Evolutionary conservation across 352 stramenopile species (phyloP).

Genomic region (Pythium sp.): DNA sequence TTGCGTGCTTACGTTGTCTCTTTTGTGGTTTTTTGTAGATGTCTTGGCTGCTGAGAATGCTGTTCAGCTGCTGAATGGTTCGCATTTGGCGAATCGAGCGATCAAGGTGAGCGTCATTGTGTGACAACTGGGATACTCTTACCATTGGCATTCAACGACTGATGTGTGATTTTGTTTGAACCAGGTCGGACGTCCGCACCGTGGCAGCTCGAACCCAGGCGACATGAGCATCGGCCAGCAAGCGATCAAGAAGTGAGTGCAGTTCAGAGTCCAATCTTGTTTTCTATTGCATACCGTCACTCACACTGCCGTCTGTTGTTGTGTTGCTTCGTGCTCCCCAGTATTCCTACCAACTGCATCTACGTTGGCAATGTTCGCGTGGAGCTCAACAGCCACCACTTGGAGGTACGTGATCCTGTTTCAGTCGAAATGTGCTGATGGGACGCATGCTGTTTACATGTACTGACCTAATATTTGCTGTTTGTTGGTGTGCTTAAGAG

Average conservation of each 20-base stretch:
- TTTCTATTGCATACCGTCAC: not conserved
- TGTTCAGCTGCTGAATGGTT: constrained; percentile 75
- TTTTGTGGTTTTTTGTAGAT: constrained; percentile 26
- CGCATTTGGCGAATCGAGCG: constrained; percentile 50
- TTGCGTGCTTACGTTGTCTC: not conserved
- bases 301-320: not conserved
- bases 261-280: not conserved
- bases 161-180: not conserved
- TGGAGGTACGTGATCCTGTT: constrained; percentile 40
- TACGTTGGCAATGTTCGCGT: constrained; percentile 69
- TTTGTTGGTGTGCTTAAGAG: constrained; percentile 33
- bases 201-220: constrained; percentile 61
- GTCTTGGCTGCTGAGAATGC: constrained; percentile 75
- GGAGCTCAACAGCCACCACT: constrained; percentile 73
- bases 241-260: constrained; percentile 71
- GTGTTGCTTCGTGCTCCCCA: constrained; percentile 16
- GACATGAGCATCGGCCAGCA: constrained; percentile 66
- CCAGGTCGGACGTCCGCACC: constrained; percentile 72
- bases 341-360: constrained; percentile 67
- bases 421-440: not conserved
- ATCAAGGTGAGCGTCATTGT: constrained; percentile 44
- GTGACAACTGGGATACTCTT: not conserved
- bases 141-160: not conserved
- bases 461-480: not conserved
- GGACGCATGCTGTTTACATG: not conserved